Evolutionary conservation across 208 protist genomes (phyloP), one percentile per base, ranked within the genome.

Genomic region (Acanthamoeba lenticulata): DNA sequence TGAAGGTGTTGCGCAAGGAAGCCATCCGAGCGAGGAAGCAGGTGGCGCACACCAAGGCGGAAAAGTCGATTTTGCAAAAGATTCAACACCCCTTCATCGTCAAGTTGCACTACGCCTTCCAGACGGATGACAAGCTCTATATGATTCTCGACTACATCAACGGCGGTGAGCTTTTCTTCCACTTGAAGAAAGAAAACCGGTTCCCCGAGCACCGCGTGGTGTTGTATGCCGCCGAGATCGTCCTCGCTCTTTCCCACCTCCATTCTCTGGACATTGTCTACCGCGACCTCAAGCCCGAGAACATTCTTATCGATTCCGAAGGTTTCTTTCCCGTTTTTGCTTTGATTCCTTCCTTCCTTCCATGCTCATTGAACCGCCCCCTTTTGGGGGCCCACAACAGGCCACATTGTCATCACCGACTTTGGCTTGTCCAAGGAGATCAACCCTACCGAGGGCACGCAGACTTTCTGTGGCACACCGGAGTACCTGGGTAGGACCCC

Each of bases 401-500:
- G 96, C 42, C 94, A 97, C 34, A 95, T 97, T 52, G 92, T 85
- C 44, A 96, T 97, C 17, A 97, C 97, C 21, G 97, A 98, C 94
- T 98, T 98, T 94, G 97, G 97, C 36, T 85, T 98, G 2, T 97
- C 95, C 15, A 98, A 98, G 90, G 89, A 95, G 72, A 95, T 96
- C 65, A 90, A 85, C 57, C 92, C 89, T 60, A 57, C 94, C 69
- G 95, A 93, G 3, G 94, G 94, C 32, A 97, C 97, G 4, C 74
- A 94, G n/a, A 98, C 97, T 7, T 98, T 98, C 65, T 98, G 97
- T 88, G 97, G 97, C 55, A 98, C 97, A 17, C 97, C 97, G 17
- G 97, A 98, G 62, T 98, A 98, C 83, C 90, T 97, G 32, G 93
- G 93, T 95, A 81, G 3, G 38, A n/a, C n/a, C n/a, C 1, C 49